A percentile compares a stretch with the other conserved stretches of the same genome.
phyloP scores from a whole-genome alignment of 768 basidiomycete genomes.

The Termitomyces sp. region DNA sequence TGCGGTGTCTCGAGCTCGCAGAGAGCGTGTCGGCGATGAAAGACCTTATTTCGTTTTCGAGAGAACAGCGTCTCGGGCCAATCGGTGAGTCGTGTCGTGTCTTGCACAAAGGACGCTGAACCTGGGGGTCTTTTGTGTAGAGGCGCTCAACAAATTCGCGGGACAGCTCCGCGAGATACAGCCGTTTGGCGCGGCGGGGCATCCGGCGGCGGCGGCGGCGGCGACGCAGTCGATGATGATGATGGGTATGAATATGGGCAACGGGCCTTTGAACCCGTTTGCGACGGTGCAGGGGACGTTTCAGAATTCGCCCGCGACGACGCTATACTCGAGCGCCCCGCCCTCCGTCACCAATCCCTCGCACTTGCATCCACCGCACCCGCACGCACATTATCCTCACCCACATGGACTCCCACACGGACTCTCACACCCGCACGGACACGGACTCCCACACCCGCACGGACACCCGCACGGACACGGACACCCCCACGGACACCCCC shows the following conservation, averaged over 20 bases:
- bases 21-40: slow-evolving; percentile 80
- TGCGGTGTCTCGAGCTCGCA: slow-evolving; percentile 84
- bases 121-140: too few relatives aligned
- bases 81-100: slow-evolving; percentile 46
- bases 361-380: slow-evolving; percentile 7
- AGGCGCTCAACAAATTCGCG: slow-evolving; percentile 37
- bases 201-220: too few relatives aligned
- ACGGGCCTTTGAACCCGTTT: background rate
- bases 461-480: too few relatives aligned
- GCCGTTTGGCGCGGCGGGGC: slow-evolving; percentile 12
- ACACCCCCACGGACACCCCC: background rate
- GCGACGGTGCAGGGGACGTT: background rate
- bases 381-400: too few relatives aligned
- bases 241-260: background rate
- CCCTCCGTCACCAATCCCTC: slow-evolving; percentile 42
- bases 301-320: slow-evolving; percentile 25
- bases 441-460: too few relatives aligned
- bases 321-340: slow-evolving; percentile 47
- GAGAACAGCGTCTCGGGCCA: slow-evolving; percentile 51
- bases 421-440: background rate
- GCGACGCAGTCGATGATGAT: background rate
- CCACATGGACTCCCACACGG: too few relatives aligned
- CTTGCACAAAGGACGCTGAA: too few relatives aligned
- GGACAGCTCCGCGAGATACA: slow-evolving; percentile 33
- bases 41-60: slow-evolving; percentile 67